Conservation (phyloP, 1,139 yeast genomes). For the Tardiomyces blankii region DNA sequence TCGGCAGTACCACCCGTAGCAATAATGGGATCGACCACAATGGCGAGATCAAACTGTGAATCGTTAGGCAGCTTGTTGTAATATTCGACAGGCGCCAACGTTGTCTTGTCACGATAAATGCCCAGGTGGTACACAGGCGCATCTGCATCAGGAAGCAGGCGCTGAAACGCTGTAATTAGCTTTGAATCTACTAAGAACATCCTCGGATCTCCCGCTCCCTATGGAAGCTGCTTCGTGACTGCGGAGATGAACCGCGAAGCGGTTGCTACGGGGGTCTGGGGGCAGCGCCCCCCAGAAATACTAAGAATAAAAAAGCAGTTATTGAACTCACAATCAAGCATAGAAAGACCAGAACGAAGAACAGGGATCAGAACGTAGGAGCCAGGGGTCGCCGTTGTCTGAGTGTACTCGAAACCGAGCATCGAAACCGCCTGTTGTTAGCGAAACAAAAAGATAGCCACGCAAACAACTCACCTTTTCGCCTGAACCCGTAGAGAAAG, state of each 20-base stretch:
- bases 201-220: no score
- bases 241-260: no score
- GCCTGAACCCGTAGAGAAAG: slow-evolving; percentile 7
- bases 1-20: slow-evolving; percentile 29
- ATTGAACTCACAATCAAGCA: slow-evolving; percentile 18
- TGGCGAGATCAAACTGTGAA: slow-evolving; percentile 12
- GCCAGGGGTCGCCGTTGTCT: slow-evolving; percentile 11
- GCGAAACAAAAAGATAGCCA: background rate
- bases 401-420: slow-evolving; percentile 12
- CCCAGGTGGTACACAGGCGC: slow-evolving; percentile 26
- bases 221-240: no score
- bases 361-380: slow-evolving; percentile 22
- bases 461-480: background rate
- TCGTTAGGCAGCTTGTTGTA: slow-evolving; percentile 25
- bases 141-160: slow-evolving; percentile 20
- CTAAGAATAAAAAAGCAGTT: no score
- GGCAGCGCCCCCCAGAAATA: no score
- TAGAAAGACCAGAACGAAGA: slow-evolving; percentile 24
- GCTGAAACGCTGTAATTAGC: slow-evolving; percentile 16
- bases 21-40: slow-evolving; percentile 26
- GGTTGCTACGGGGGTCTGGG: no score
- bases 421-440: slow-evolving; percentile 12
- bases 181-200: no score
- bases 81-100: slow-evolving; percentile 26
- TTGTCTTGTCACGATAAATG: slow-evolving; percentile 23